Percentiles rank a stretch among this genome's conserved stretches.
Evolutionary conservation across 2,329 filamentous ascomycete species (phyloP).

Genomic region (Calonectria hawksworthii): DNA sequence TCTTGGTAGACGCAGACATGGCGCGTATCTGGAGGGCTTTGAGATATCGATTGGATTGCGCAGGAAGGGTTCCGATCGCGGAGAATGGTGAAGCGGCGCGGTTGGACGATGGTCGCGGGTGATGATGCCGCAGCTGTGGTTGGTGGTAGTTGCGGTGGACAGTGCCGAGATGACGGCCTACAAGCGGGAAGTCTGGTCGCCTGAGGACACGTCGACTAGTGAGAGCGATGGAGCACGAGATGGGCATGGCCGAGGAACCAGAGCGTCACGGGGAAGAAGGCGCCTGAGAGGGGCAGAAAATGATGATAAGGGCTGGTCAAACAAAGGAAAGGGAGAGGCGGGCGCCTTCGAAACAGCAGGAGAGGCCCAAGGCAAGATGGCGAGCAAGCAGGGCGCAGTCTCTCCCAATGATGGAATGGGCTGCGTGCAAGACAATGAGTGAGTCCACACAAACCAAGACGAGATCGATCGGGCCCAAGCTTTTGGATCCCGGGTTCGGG

Average conservation of each 20-base stretch:
- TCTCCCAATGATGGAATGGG: not conserved
- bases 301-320: not conserved
- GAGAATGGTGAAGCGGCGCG: not conserved
- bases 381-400: not conserved
- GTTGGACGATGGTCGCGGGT: not conserved
- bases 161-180: not conserved
- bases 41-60: not conserved
- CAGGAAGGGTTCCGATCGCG: not conserved
- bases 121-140: not conserved
- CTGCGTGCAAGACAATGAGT: not conserved
- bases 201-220: slow-evolving; percentile 9
- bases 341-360: not conserved
- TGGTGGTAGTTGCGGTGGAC: not conserved
- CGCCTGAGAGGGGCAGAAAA: not conserved
- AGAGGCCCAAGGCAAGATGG: not conserved
- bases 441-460: not conserved
- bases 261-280: not conserved
- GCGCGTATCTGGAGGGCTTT: slow-evolving; percentile 11
- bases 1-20: slow-evolving; percentile 34
- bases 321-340: slow-evolving; percentile 1
- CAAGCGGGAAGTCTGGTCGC: not conserved
- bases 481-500: not conserved
- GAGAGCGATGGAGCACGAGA: not conserved
- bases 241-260: not conserved
- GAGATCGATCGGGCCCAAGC: not conserved